Evolutionary conservation across 495 filamentous ascomycete genomes (phyloP), one percentile per base, ranked within the genome.

Genomic region (Sordaria brevicollis): DNA sequence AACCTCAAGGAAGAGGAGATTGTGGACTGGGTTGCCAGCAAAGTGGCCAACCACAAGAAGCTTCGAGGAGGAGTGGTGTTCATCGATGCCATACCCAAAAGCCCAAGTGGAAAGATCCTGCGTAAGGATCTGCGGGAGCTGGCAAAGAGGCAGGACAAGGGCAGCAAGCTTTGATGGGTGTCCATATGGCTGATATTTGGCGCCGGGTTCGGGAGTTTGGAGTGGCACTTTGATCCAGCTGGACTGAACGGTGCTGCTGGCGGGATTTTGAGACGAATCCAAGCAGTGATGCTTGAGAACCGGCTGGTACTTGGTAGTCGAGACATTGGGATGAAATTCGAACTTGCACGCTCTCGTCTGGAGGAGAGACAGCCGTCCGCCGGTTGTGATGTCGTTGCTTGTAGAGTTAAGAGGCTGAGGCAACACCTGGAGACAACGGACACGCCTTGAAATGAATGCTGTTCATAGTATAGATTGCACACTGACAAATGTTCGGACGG

Each of bases 71-170:
- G 93, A 0, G 86, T 96, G 0, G 84, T 84, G 25, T 96, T 94
- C 74, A 81, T 94, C 7, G 86, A 92, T 68, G 83, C 83, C 65
- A 89, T 96, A 21, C 93, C 93, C n/a, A 94, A 93, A 84, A 94
- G 88, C 74, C 84, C 85, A 0, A 86, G 86, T 71, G 93, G 93
- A 3, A 97, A 97, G 85, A 95, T 96, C 65, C 75, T 97, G 76
- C 89, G 92, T 69, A 85, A 90, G 66, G 70, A 90, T 37, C 68
- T 86, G 71, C 78, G 81, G 33, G 77, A 77, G 36, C 36, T 77
- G 66, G 77, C 76, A 8, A 70, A 70, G 70, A 74, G 69, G 49
- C 76, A 78, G 66, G 65, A 31, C 10, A 54, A 38, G 38, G 25
- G 29, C 21, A 77, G 75, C 54, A 75, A 74, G 65, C 49, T 75